These are phyloP conservation scores for Chenopodium berlandieri DNA, from an alignment of 148 eudicot species.

Conservation along the genomic window DNA sequence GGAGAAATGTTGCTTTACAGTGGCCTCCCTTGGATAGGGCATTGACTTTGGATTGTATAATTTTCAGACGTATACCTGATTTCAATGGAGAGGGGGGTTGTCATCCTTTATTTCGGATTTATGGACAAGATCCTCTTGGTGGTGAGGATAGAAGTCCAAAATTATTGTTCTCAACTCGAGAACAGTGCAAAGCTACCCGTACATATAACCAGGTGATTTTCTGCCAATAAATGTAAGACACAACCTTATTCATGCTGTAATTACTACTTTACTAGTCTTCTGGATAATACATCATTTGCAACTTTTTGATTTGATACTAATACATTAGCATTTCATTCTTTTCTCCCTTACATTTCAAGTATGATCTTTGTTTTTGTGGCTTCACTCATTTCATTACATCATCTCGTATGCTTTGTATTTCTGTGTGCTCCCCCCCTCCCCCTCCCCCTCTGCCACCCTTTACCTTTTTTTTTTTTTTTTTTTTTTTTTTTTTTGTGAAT, in stretches of 20 bases:
- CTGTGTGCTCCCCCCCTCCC: too few relatives aligned
- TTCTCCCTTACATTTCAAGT: too few relatives aligned
- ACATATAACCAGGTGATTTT: constrained; percentile 72
- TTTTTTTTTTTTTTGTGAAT: neutral
- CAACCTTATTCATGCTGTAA: neutral
- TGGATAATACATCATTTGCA: neutral
- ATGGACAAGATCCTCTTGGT: constrained; percentile 69
- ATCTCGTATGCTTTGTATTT: neutral
- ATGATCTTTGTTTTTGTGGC: neutral
- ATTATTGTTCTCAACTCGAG: constrained; percentile 57
- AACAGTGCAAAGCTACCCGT: constrained; percentile 59
- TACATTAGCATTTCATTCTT: too few relatives aligned
- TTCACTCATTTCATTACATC: constrained; percentile 5
- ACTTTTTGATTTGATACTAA: too few relatives aligned
- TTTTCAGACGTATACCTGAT: constrained; percentile 69
- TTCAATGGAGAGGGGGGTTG: constrained; percentile 67
- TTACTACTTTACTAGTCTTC: neutral
- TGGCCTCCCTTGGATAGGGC: constrained; percentile 90
- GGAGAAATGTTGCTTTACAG: constrained; percentile 75
- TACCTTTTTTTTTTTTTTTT: too few relatives aligned
- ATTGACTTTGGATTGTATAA: constrained; percentile 73
- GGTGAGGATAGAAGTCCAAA: constrained; percentile 54
- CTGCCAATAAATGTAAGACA: neutral
- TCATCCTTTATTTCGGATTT: constrained; percentile 74
- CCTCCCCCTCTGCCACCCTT: neutral